These are phyloP conservation scores for Oryza australiensis DNA, from an alignment of 176 grass and related monocot species.

Conservation along the genomic window DNA sequence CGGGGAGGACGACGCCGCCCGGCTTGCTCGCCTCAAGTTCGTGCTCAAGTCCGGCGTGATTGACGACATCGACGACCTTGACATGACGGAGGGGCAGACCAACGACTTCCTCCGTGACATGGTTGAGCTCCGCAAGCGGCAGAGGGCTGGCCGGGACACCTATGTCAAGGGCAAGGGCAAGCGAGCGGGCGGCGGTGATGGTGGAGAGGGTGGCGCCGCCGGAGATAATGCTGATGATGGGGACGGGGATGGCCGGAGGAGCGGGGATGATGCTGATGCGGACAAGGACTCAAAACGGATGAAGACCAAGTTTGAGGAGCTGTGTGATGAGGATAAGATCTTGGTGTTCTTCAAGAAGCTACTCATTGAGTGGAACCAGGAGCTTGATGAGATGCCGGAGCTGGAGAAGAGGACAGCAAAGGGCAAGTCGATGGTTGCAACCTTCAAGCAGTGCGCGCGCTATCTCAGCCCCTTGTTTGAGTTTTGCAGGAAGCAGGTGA, in stretches of 20 bases:
- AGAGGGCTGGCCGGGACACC: conserved; percentile 55
- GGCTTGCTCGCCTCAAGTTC: conserved; percentile 65
- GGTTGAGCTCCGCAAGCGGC: conserved; percentile 72
- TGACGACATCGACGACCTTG: conserved; percentile 70
- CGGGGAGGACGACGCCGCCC: conserved; percentile 74
- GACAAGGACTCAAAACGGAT: conserved; percentile 67
- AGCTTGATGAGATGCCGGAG: conserved; percentile 77
- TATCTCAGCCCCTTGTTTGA: conserved; percentile 88
- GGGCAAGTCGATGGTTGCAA: conserved; percentile 87
- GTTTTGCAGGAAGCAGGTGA: conserved; percentile 94
- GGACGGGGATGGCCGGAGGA: conserved; percentile 37
- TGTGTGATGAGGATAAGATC: conserved; percentile 86
- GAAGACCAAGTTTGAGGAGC: conserved; percentile 76
- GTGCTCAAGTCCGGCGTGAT: conserved; percentile 72
- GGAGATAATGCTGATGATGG: conserved; percentile 37
- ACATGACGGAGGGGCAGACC: conserved; percentile 88
- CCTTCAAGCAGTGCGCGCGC: conserved; percentile 84
- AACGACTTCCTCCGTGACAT: conserved; percentile 96
- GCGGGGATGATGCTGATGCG: conserved; percentile 55
- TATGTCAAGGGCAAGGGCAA: conserved; percentile 57
- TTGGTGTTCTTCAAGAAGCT: conserved; percentile 86
- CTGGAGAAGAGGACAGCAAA: conserved; percentile 77
- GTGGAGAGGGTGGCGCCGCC: conserved; percentile 21
- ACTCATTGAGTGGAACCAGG: conserved; percentile 91
- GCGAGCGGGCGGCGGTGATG: conserved; percentile 40